phyloP scores from a whole-genome alignment of 2,329 filamentous ascomycete genomes.

The Penicillium sp. region DNA sequence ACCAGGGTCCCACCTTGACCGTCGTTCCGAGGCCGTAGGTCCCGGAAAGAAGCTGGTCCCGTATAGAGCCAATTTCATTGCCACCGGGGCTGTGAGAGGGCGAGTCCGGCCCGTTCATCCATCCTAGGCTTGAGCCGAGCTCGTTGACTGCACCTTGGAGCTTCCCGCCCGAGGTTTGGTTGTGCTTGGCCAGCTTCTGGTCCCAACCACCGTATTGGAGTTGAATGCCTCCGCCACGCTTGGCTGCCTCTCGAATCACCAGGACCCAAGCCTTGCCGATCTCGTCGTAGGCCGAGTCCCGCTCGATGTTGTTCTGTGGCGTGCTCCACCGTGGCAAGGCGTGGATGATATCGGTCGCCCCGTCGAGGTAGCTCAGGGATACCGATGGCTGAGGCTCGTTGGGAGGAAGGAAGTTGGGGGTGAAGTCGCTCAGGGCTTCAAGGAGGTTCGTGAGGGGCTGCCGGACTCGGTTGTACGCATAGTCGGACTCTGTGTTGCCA shows the following conservation, averaged over 20 bases:
- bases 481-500: slow-evolving; percentile 81
- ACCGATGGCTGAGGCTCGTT: slow-evolving; percentile 79
- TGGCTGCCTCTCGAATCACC: slow-evolving; percentile 86
- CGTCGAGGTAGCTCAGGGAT: slow-evolving; percentile 84
- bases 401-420: slow-evolving; percentile 90
- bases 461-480: slow-evolving; percentile 89
- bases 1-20: slow-evolving; percentile 58
- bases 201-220: slow-evolving; percentile 92
- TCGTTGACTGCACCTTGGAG: slow-evolving; percentile 77
- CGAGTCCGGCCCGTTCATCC: slow-evolving; percentile 60
- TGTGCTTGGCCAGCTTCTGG: slow-evolving; percentile 79
- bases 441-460: slow-evolving; percentile 76
- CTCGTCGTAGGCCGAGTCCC: slow-evolving; percentile 94
- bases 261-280: slow-evolving; percentile 90
- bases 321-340: slow-evolving; percentile 87
- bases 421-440: slow-evolving; percentile 90
- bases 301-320: slow-evolving; percentile 84
- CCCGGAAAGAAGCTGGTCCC: slow-evolving; percentile 57
- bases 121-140: slow-evolving; percentile 71
- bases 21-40: slow-evolving; percentile 56
- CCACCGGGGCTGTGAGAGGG: slow-evolving; percentile 31
- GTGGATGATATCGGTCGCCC: slow-evolving; percentile 86
- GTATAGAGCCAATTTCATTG: slow-evolving; percentile 48
- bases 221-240: slow-evolving; percentile 85
- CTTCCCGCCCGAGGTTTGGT: slow-evolving; percentile 78